Conservation (phyloP, 1,284 basidiomycete genomes). For the Ceratobasidium sp. region DNA sequence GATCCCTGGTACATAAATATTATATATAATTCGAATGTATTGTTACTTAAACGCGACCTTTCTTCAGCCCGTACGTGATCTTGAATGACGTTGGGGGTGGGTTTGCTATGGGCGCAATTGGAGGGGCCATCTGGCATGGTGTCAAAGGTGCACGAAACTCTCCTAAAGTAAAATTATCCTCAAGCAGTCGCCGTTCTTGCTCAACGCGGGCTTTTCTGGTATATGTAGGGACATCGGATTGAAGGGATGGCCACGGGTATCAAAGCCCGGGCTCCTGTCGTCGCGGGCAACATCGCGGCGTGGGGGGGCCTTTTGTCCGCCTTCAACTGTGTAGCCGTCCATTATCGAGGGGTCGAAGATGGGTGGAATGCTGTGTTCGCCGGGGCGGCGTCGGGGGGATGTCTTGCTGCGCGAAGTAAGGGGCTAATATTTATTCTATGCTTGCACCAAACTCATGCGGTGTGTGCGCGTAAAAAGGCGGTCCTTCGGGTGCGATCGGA, state of each 20-base stretch:
- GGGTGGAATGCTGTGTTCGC: conserved; percentile 13
- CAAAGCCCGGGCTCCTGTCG: conserved; percentile 14
- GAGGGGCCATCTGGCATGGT: conserved; percentile 98
- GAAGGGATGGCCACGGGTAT: conserved; percentile 2
- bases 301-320: conserved; percentile 15
- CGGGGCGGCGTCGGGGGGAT: conserved; percentile 16
- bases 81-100: conserved; percentile 98
- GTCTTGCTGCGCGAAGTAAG: conserved; percentile 14
- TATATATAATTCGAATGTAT: background rate
- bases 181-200: too few species aligned
- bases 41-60: background rate
- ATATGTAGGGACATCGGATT: background rate
- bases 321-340: conserved; percentile 26
- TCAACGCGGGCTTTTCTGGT: background rate
- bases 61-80: conserved; percentile 92
- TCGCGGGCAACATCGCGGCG: conserved; percentile 24
- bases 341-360: conserved; percentile 14
- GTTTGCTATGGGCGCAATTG: conserved; percentile 96
- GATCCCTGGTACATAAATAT: conserved; percentile 79
- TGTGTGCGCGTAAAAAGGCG: conserved; percentile 1
- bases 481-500: background rate
- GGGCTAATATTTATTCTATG: background rate
- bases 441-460: background rate
- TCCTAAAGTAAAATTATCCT: conserved; percentile 70
- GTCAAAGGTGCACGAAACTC: conserved; percentile 99